phyloP scores from a whole-genome alignment of 2,329 filamentous ascomycete genomes.

The Nannizziopsis arthrosporioides region DNA sequence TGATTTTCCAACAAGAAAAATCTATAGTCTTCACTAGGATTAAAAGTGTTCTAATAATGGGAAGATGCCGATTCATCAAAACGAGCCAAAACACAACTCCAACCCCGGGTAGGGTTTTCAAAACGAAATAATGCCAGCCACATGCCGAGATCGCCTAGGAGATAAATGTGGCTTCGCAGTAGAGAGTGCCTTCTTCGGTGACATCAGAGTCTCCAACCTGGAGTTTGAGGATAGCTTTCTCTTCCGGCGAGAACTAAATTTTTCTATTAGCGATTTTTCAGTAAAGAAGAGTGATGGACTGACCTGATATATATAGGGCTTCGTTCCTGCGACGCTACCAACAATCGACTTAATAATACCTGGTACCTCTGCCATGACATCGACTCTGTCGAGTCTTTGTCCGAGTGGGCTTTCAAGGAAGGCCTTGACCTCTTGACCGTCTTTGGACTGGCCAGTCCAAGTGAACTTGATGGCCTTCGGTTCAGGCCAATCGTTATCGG shows the following conservation, averaged over 20 bases:
- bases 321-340: slow-evolving; percentile 74
- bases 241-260: slow-evolving; percentile 55
- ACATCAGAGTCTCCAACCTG: slow-evolving; percentile 72
- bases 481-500: slow-evolving; percentile 78
- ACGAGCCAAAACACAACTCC: slow-evolving; percentile 6
- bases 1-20: not conserved
- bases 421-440: slow-evolving; percentile 61
- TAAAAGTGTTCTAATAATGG: slow-evolving; percentile 10
- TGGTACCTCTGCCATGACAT: slow-evolving; percentile 94
- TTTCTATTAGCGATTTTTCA: slow-evolving; percentile 16
- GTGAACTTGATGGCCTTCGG: slow-evolving; percentile 62
- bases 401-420: slow-evolving; percentile 58
- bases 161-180: slow-evolving; percentile 94
- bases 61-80: not conserved
- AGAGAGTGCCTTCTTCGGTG: slow-evolving; percentile 65
- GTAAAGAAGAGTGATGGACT: slow-evolving; percentile 17
- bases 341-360: slow-evolving; percentile 93
- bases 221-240: slow-evolving; percentile 62
- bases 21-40: slow-evolving; percentile 5
- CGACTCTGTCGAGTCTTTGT: slow-evolving; percentile 64
- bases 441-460: slow-evolving; percentile 68
- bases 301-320: slow-evolving; percentile 96
- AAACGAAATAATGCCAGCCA: not conserved
- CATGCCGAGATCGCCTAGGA: slow-evolving; percentile 37
- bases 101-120: slow-evolving; percentile 15